phyloP scores from a whole-genome alignment of 208 protist species.

The Wallacemonas collosoma region DNA sequence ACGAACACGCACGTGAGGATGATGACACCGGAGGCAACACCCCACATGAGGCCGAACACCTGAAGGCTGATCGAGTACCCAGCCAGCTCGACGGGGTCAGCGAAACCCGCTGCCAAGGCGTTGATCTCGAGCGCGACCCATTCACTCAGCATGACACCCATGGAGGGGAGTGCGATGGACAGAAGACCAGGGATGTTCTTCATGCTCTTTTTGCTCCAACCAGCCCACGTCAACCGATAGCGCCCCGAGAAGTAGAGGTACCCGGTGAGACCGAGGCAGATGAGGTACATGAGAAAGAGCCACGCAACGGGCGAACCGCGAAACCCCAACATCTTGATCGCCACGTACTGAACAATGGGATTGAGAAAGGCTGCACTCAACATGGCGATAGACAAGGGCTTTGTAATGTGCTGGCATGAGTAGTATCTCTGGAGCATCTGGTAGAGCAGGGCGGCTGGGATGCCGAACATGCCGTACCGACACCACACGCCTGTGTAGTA shows the following conservation, averaged over 20 bases:
- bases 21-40: conserved; percentile 70
- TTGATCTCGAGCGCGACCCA: conserved; percentile 86
- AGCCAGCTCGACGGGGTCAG: conserved; percentile 55
- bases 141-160: conserved; percentile 87
- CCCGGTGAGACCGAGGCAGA: conserved; percentile 39
- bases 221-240: conserved; percentile 75
- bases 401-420: conserved; percentile 79
- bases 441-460: conserved; percentile 54
- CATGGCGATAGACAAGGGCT: conserved; percentile 71
- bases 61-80: conserved; percentile 82
- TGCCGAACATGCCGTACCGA: conserved; percentile 66
- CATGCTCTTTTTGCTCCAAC: conserved; percentile 53
- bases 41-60: conserved; percentile 79
- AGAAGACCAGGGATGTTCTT: conserved; percentile 55
- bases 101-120: conserved; percentile 65
- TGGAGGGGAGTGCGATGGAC: conserved; percentile 74
- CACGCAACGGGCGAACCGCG: conserved; percentile 75
- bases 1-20: conserved; percentile 78
- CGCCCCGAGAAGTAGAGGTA: conserved; percentile 59
- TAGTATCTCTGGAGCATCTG: conserved; percentile 83
- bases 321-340: conserved; percentile 78
- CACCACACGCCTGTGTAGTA: conserved; percentile 78
- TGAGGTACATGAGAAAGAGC: conserved; percentile 65
- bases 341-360: conserved; percentile 60
- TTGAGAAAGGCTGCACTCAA: conserved; percentile 58